Evolutionary conservation across 2,329 filamentous ascomycete genomes (phyloP), one percentile per base, ranked within the genome.

Genomic region (Colletotrichum gloeosporioides): DNA sequence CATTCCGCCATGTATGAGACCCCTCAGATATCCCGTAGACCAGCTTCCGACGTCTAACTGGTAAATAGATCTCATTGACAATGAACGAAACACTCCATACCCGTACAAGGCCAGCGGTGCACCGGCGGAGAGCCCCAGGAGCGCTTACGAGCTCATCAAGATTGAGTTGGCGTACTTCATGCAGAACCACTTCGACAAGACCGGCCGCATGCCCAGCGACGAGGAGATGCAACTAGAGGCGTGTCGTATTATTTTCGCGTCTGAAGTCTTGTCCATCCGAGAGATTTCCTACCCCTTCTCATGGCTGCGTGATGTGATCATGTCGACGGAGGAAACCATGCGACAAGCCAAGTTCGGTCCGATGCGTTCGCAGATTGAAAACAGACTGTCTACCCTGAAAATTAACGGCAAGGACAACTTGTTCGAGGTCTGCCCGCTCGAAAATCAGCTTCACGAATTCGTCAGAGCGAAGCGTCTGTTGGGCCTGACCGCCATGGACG

Each of bases 121-220:
- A 34, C 82, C 87, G 4, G 83, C 86, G 1, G 85, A 88, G 75
- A 86, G 88, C 10, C 89, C 90, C 2, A 87, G 88, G 22, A 91
- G 90, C 78, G 89, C 90, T n/a, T 93, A 92, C 81, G 91, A 93
- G 78, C 84, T 92, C 31, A 85, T 93, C 79, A 92, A 92, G 79
- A 82, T 88, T 70, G 91, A 92, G 79, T 80, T 93, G 77, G 85
- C 88, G 49, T 88, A 89, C 80, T 93, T 88, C 84, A 84, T 87
- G 36, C 80, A 85, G 63, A 88, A 88, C 75, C 84, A 86, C 66
- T 82, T 82, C 18, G 85, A 90, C 25, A 83, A 87, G 44, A 84
- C 84, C 18, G 86, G 85, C 44, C 79, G 78, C 27, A 57, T 82
- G 3, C 88, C 88, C 4, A 88, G 85, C 7, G 91, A 93, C 74